Percentiles rank a stretch among this genome's conserved stretches.
Conservation (phyloP, 768 basidiomycete species). For the Hydnomerulius pinastri region DNA sequence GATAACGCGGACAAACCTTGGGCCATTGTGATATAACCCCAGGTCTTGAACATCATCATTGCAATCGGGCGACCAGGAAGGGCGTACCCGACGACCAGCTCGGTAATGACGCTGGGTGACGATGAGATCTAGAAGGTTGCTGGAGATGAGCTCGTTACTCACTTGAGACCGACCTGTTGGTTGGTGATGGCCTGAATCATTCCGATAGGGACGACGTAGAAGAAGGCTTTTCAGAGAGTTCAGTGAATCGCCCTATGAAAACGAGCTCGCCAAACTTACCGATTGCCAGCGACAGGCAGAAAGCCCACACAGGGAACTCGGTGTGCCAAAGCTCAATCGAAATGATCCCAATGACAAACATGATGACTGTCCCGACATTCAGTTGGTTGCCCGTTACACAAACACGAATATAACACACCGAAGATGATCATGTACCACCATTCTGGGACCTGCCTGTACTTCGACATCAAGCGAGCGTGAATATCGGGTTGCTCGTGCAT, state of each 20-base stretch:
- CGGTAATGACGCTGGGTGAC: slow-evolving; percentile 56
- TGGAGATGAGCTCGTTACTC: neutral
- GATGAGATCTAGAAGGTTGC: slow-evolving; percentile 1
- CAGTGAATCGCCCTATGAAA: no score
- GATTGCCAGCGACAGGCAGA: slow-evolving; percentile 35
- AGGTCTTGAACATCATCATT: slow-evolving; percentile 81
- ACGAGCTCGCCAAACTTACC: slow-evolving; percentile 16
- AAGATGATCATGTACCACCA: slow-evolving; percentile 53
- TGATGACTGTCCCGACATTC: slow-evolving; percentile 39
- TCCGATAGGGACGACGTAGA: slow-evolving; percentile 78
- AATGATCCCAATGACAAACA: slow-evolving; percentile 59
- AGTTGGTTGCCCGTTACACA: no score
- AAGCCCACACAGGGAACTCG: slow-evolving; percentile 43
- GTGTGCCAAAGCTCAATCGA: slow-evolving; percentile 65
- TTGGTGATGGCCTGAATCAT: slow-evolving; percentile 81
- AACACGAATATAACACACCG: slow-evolving; percentile 15
- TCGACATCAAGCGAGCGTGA: slow-evolving; percentile 59
- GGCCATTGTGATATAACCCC: slow-evolving; percentile 67
- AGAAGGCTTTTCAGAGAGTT: slow-evolving; percentile 33
- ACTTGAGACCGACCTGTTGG: slow-evolving; percentile 65
- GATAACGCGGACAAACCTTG: slow-evolving; percentile 29
- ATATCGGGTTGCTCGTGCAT: slow-evolving; percentile 80
- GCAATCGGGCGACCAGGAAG: slow-evolving; percentile 69
- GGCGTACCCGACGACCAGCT: slow-evolving; percentile 62
- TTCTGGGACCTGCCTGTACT: slow-evolving; percentile 58